Base-by-base conservation (phyloP, 2,329 filamentous ascomycete species). In the Alternaria gansuensis region DNA sequence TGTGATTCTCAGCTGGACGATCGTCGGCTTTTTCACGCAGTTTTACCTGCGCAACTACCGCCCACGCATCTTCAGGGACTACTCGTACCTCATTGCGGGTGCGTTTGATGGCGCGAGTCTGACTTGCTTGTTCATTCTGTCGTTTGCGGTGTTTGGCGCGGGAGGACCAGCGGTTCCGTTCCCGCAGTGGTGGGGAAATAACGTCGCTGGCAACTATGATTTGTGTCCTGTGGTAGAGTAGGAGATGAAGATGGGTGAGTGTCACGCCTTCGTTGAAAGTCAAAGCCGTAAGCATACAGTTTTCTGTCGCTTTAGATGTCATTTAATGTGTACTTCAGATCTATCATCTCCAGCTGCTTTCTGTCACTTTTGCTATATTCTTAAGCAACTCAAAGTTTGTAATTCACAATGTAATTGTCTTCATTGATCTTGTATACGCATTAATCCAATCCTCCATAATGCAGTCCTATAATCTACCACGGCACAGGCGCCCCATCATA, bases 401-500 rank as follows among this genome's bases (percentile, higher is more conserved):
- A 40, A 40, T 10, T 21, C 6, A 40, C 23, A 2, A 4, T 23
- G 3, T 14, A 11, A 40, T 24, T 24, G 1, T 40, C 11, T 40
- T 24, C 5, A 24, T 4, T 5, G 8, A 5, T 24, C 10, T 14
- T 13, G n/a, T 4, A 8, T 39, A 10, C n/a, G 8, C 5, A 40
- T 24, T 21, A 14, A 40, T 11, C 1, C 43, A 29, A 17, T 5
- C 40, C 24, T 4, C 24, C 24, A 37, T 5, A 5, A 17, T 11
- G 14, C 10, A 11, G 17, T 11, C 9, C 9, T 7, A 17, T 23
- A 26, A 24, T 9, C 33, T 64, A 78, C 76, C 76, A 78, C 40
- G 75, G 71, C 17, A 77, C 70, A 58, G 69, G 63, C 36, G 67
- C 63, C 9, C 77, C 75, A 63, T 75, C 75, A 59, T 77, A 77